Conservation (phyloP, 441 rosid species). For the Hypseocharis bilobata region DNA sequence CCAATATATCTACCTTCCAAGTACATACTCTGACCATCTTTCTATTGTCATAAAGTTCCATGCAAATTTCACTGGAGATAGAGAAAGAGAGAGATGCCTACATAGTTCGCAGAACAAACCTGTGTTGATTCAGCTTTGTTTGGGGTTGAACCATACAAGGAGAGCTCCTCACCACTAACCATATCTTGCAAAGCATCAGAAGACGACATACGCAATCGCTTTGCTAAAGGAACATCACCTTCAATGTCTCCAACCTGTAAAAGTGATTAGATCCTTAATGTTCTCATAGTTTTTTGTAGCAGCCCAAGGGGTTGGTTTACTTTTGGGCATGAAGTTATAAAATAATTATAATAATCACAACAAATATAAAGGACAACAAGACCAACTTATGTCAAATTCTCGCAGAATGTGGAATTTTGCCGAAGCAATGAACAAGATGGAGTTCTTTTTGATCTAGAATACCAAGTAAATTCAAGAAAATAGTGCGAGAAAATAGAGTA, state of each 20-base stretch:
- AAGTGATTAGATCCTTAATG: conserved; percentile 7
- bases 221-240: conserved; percentile 60
- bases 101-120: conserved; percentile 37
- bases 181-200: conserved; percentile 89
- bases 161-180: conserved; percentile 83
- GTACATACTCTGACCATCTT: no score
- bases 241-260: conserved; percentile 88
- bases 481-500: not conserved
- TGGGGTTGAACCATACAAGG: conserved; percentile 67
- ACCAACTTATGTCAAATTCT: not conserved
- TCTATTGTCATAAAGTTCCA: no score
- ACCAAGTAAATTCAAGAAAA: not conserved
- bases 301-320: not conserved
- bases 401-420: conserved; percentile 9
- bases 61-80: no score
- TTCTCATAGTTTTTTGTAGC: conserved; percentile 4
- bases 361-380: not conserved
- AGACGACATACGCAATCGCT: conserved; percentile 70
- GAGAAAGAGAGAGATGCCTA: not conserved
- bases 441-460: not conserved
- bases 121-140: conserved; percentile 73
- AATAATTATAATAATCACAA: conserved; percentile 7
- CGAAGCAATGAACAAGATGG: not conserved
- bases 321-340: not conserved
- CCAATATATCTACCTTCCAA: no score